phyloP scores from a whole-genome alignment of 75 land plant genomes.

The Selaginella moellendorffii region DNA sequence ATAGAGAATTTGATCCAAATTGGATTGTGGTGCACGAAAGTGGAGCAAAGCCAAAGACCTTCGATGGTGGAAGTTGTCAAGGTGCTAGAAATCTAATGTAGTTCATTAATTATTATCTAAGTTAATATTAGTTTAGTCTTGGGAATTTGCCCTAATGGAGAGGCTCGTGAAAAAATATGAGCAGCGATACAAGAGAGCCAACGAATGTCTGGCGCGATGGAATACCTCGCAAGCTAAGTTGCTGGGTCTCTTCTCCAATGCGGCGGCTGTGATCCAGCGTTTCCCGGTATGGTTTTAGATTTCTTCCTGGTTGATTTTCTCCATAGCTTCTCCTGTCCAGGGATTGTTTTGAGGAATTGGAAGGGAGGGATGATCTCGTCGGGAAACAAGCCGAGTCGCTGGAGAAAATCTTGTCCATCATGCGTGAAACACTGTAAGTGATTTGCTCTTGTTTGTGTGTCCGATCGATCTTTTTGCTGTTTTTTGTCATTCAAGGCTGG shows the following conservation, averaged over 20 bases:
- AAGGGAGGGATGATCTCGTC: conserved; percentile 23
- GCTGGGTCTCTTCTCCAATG: conserved; percentile 43
- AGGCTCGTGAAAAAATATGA: conserved; percentile 48
- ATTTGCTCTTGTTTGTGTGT: neutral
- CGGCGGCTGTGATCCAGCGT: conserved; percentile 51
- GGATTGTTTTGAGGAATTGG: conserved; percentile 29
- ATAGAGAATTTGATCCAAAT: no score
- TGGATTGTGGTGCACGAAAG: no score
- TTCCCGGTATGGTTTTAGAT: conserved; percentile 30
- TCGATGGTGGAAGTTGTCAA: no score
- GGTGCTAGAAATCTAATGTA: no score
- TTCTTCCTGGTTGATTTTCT: neutral
- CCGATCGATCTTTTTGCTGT: neutral
- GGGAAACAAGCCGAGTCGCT: conserved; percentile 46
- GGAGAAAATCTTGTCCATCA: conserved; percentile 29
- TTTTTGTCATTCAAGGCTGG: conserved; percentile 26
- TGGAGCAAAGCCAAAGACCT: no score
- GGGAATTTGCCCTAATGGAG: no score
- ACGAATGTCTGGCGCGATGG: conserved; percentile 45
- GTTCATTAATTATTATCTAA: no score
- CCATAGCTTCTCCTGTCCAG: neutral
- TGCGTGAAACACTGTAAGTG: conserved; percentile 45
- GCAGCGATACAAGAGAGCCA: conserved; percentile 36
- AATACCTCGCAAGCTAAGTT: conserved; percentile 40
- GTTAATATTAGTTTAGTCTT: no score